Evolutionary conservation across 2,329 filamentous ascomycete species (phyloP), one percentile per base, ranked within the genome.

Genomic region (Aspergillus phoenicis): DNA sequence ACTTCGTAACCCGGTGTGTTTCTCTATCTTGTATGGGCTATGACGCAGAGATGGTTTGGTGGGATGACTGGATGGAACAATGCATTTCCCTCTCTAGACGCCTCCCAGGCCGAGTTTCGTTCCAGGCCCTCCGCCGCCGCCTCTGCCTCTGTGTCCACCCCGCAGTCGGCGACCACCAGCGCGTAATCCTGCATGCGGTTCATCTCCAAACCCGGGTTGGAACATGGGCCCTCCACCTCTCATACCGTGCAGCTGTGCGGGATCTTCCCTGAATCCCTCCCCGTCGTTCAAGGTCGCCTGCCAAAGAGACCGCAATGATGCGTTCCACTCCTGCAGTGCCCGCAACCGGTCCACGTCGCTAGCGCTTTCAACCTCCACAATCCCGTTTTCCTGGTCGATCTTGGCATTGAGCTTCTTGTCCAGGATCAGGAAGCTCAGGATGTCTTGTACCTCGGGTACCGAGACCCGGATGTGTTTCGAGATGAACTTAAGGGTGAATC

Each of bases 361-460:
- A 58, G 84, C 82, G 60, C 87, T 90, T 62, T 89, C 87, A 62
- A 97, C 91, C 77, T 93, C 87, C 22, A 99, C 88, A 0, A 88
- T 91, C 51, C 94, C 93, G 61, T 86, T 85, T 77, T 93, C 88
- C 79, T 98, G 91, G 78, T 99, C 91, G 71, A 99, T 94, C 76
- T 89, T 90, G 64, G 92, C 95, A 54, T 88, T 84, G 67, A 99
- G 88, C 75, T 93, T 91, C 71, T 91, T 89, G 74, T 97, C 92
- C 63, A 97, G 86, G 65, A 99, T 98, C 57, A 98, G 83, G 78
- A 93, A 97, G 52, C 93, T 90, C n/a, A 98, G 81, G 64, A 99
- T 98, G 70, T 99, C 95, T 78, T 96, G 90, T 2, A 97, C 93
- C 78, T 99, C 95, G 13, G 86, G 81, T 51, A 92, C 85, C 28